Evolutionary conservation across 345 rosid genomes (phyloP), one percentile per base, ranked within the genome.

Genomic region (Moringa oleifera): DNA sequence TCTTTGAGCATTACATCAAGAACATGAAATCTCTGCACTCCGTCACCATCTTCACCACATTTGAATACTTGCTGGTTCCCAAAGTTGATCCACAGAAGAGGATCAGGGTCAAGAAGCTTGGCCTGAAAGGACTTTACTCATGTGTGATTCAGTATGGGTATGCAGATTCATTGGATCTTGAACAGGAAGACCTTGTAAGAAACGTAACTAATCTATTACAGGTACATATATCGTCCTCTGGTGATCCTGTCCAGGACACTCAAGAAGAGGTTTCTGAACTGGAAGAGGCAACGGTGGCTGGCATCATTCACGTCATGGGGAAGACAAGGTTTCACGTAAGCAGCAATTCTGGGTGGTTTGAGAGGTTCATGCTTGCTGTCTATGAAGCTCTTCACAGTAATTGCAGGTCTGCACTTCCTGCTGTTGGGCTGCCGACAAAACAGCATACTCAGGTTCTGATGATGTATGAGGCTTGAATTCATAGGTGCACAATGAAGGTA

Each of bases 11-110:
- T 61, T 87, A 81, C 65, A 72, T 89, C 3, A 87, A 91, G 73
- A 92, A 85, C 67, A 71, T 84, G 84, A 85, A 84, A 54, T 89
- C 96, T 20, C 89, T 92, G 41, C 98, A 92, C 74, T 73, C 65
- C 25, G 87, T 92, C 59, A 85, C 90, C 23, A 73, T 89, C 57
- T 89, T 92, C 18, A 89, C 87, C 21, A 82, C 93, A 18, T 87
- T 92, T 53, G 66, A 74, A 55, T 85, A 84, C 78, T 33, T 33
- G 64, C 59, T 83, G 71, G 87, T 81, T 65, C 85, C 92, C 0
- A 83, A 76, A 65, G 92, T 86, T 47, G 73, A 68, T 57, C 78
- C 75, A 17, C 58, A 71, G 1, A 75, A 86, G 68, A 81, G 89
- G 66, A 76, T 81, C 18, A 64, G 81, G 28, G 66, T 81, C 17